Evolutionary conservation across 192 early-diverging fungal genomes (phyloP), one percentile per base, ranked within the genome.

Genomic region (Coemansia sp.): DNA sequence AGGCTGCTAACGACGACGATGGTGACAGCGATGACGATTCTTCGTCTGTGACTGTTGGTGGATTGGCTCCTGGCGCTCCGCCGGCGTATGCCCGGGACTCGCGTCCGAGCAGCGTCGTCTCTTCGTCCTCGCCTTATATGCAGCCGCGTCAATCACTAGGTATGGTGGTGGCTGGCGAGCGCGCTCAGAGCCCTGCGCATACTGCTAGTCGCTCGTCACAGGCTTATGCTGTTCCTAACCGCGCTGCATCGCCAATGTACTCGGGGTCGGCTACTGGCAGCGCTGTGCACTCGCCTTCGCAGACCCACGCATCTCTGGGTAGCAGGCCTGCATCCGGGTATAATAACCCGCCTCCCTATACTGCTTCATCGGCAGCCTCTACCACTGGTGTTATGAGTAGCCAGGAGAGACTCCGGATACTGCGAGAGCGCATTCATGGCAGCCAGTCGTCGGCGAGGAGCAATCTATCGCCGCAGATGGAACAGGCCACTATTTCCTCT

Each of bases 341-440:
- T 63, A 46, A 62, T 44, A 63, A 14, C 69, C 50, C 10, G 43
- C 44, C 32, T 17, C 8, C 19, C 3, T 43, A 28, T 21, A 19
- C 63, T 16, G 40, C 40, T 53, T 8, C 33, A 7, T n/a, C 46
- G 13, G 6, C 28, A 10, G 23, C 30, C 58, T 63, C 64, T 44
- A 11, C 50, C 30, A 23, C 30, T 63, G 13, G 52, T 14, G 37
- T 16, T 37, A 52, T 16, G 52, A 75, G 13, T 55, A 74, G 50
- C 21, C 72, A 74, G 62, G 72, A 68, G 6, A 63, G 74, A 13
- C 62, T 81, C 6, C 49, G 32, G 10, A 62, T 60, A 0, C 30
- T 81, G 64, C 74, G 78, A 10, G 74, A 76, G 43, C 74, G 74
- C n/a, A 81, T 81, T 46, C 53, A 64, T 11, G 55, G 60, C 28